Evolutionary conservation across 352 stramenopile genomes (phyloP).

Genomic region (Globisporangium carolinianum): DNA sequence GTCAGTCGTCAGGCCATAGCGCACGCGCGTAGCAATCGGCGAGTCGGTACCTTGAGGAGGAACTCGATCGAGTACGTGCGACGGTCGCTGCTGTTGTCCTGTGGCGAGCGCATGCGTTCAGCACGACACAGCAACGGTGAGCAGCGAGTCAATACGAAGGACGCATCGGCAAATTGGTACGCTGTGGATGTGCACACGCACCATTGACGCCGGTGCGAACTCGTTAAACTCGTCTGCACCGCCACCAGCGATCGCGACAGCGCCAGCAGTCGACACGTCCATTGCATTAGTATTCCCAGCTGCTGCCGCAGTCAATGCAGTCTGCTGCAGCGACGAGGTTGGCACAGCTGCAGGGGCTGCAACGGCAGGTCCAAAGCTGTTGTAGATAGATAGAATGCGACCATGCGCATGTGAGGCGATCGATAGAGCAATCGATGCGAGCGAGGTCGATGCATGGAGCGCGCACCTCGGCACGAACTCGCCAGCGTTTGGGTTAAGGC

Average conservation of each 20-base stretch:
- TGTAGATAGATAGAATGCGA: not conserved
- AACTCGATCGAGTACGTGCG: slow-evolving; percentile 62
- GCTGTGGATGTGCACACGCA: no score
- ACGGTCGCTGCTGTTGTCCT: slow-evolving; percentile 10
- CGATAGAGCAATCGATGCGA: not conserved
- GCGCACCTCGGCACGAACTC: slow-evolving; percentile 72
- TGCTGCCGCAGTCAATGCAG: not conserved
- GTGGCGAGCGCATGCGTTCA: not conserved
- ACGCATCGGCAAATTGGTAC: no score
- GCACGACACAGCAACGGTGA: no score
- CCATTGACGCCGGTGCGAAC: no score
- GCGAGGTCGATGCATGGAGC: slow-evolving; percentile 3
- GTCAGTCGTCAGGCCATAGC: not conserved
- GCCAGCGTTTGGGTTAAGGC: slow-evolving; percentile 78
- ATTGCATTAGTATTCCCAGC: no score
- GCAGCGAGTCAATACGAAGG: no score
- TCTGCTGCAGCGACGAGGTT: not conserved
- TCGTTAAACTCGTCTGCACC: not conserved
- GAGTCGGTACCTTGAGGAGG: slow-evolving; percentile 30
- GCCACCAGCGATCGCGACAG: not conserved
- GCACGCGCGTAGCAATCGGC: no score
- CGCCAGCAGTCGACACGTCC: not conserved
- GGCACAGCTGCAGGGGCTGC: slow-evolving; percentile 19
- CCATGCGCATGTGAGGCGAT: not conserved
- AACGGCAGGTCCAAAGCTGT: slow-evolving; percentile 1